These are phyloP conservation scores for Fistulifera solaris DNA, from an alignment of 108 stramenopile species.

Conservation along the genomic window DNA sequence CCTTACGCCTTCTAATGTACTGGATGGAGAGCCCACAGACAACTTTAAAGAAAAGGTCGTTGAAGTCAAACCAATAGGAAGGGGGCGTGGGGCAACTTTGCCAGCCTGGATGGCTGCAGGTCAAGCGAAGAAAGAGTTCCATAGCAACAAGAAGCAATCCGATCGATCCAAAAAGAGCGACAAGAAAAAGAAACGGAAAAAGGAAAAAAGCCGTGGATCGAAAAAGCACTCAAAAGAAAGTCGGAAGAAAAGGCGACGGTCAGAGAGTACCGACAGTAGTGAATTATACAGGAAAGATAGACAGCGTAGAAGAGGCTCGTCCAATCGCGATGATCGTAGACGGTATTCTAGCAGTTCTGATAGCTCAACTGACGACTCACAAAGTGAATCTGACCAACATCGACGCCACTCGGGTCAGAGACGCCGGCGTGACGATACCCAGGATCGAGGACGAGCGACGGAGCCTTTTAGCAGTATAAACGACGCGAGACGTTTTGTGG, in stretches of 20 bases:
- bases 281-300: neutral
- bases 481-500: slow-evolving; percentile 16
- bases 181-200: slow-evolving; percentile 6
- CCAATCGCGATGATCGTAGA: slow-evolving; percentile 1
- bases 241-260: slow-evolving; percentile 6
- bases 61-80: slow-evolving; percentile 30
- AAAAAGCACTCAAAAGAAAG: neutral
- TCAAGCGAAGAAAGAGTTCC: slow-evolving; percentile 10
- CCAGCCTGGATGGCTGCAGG: slow-evolving; percentile 57
- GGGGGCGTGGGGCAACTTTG: slow-evolving; percentile 47
- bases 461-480: slow-evolving; percentile 20
- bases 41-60: neutral
- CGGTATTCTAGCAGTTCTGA: neutral
- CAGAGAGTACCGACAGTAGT: slow-evolving; percentile 9
- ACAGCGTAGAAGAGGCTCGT: too few species aligned
- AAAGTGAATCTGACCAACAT: neutral
- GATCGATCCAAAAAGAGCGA: slow-evolving; percentile 8
- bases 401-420: too few species aligned
- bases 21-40: slow-evolving; percentile 5
- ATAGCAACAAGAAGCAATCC: neutral
- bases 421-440: too few species aligned
- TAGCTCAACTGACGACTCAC: neutral
- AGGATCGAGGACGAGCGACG: neutral
- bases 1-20: neutral
- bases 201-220: slow-evolving; percentile 7